Evolutionary conservation across 2,329 filamentous ascomycete species (phyloP).

Genomic region (Apiospora pterosperma): DNA sequence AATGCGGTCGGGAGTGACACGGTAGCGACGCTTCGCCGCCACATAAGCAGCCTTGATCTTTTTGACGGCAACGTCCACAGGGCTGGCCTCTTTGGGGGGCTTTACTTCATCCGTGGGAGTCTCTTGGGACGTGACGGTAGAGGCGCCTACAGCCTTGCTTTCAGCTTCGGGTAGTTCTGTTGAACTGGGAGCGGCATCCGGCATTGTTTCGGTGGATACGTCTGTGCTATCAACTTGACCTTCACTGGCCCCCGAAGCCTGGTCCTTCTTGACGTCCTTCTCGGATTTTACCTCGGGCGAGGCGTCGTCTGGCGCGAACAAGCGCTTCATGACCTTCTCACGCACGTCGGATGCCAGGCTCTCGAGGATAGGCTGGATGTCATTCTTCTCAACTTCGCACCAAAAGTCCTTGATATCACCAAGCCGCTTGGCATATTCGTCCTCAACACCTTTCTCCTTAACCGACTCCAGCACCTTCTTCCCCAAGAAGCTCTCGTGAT

Average conservation of each 20-base stretch:
- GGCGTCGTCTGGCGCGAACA: conserved; percentile 41
- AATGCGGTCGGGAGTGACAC: conserved; percentile 69
- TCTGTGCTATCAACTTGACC: not conserved
- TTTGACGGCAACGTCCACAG: conserved; percentile 64
- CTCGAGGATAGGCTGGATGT: conserved; percentile 69
- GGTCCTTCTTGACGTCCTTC: conserved; percentile 11
- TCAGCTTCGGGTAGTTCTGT: conserved; percentile 18
- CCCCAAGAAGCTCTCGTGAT: conserved; percentile 82
- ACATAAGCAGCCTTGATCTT: conserved; percentile 80
- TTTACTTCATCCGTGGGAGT: conserved; percentile 13
- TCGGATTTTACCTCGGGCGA: conserved; percentile 16
- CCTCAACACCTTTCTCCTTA: conserved; percentile 67
- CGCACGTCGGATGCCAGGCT: conserved; percentile 61
- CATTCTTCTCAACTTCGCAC: conserved; percentile 74
- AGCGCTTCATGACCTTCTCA: conserved; percentile 58
- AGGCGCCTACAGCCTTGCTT: conserved; percentile 10
- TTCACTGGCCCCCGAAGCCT: not conserved
- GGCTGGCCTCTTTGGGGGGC: conserved; percentile 39
- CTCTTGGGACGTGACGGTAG: not conserved
- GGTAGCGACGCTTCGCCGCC: conserved; percentile 78
- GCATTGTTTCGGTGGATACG: conserved; percentile 21
- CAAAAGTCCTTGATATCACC: conserved; percentile 80
- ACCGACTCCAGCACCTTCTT: conserved; percentile 78
- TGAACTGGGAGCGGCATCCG: conserved; percentile 13
- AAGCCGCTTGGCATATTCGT: conserved; percentile 66